Conservation (phyloP, 1,284 basidiomycete species). For the Takashimella koratensis region DNA sequence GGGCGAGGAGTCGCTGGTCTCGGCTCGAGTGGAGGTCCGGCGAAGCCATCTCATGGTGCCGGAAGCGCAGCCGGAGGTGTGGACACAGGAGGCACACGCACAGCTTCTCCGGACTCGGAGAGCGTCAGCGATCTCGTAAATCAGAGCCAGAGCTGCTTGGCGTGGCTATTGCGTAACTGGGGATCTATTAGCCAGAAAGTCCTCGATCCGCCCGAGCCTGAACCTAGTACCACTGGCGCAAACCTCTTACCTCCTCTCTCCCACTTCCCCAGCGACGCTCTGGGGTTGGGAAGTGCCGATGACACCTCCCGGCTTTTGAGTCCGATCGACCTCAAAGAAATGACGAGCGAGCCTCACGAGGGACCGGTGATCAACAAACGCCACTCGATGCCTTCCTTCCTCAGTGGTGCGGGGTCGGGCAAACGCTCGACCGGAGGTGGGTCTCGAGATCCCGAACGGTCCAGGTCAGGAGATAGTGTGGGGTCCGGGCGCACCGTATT, state of each 20-base stretch:
- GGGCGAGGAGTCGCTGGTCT: constrained; percentile 30
- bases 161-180: constrained; percentile 31
- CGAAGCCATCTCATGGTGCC: neutral
- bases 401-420: too few species aligned
- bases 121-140: constrained; percentile 15
- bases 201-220: constrained; percentile 17
- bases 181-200: constrained; percentile 23
- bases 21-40: constrained; percentile 12
- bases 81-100: neutral
- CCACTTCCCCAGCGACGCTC: too few species aligned
- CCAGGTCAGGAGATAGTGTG: neutral
- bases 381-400: neutral
- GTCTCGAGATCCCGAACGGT: neutral
- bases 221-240: too few species aligned
- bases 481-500: neutral
- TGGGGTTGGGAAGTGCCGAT: neutral
- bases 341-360: neutral
- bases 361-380: neutral
- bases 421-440: too few species aligned
- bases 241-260: neutral
- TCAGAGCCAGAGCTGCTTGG: constrained; percentile 23
- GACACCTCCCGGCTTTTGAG: neutral
- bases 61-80: neutral
- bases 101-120: neutral
- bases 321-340: neutral